These are phyloP conservation scores for Avena sativa DNA, from an alignment of 176 grass and related monocot species.

Conservation along the genomic window DNA sequence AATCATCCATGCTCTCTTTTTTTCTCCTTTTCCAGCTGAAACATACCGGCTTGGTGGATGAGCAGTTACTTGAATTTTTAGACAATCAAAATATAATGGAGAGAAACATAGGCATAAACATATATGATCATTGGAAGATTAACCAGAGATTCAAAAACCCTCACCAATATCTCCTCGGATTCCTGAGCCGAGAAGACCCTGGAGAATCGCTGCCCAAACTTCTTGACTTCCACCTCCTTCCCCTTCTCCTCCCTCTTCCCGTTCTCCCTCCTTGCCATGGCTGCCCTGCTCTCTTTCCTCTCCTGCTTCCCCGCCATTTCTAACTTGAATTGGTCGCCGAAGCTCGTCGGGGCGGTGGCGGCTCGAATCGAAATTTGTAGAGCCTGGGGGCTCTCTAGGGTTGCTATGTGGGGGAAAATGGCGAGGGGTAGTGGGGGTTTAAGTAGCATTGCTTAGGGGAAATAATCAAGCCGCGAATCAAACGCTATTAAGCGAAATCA, in stretches of 20 bases:
- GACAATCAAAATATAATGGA: not conserved
- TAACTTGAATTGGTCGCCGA: not conserved
- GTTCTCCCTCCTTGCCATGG: not conserved
- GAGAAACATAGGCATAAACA: not conserved
- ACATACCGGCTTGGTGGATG: not conserved
- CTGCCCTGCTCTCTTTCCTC: not conserved
- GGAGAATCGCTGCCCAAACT: not conserved
- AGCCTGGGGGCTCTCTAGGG: too few relatives aligned
- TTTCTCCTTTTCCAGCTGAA: not conserved
- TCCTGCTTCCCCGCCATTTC: not conserved
- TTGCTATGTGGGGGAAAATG: too few relatives aligned
- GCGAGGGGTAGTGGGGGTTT: too few relatives aligned
- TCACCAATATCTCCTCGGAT: conserved; percentile 44
- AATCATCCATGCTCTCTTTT: not conserved
- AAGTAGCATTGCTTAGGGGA: too few relatives aligned
- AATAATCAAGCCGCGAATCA: too few relatives aligned
- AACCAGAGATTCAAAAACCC: not conserved
- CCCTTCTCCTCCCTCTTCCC: not conserved
- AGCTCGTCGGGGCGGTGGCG: too few relatives aligned
- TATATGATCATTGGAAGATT: not conserved
- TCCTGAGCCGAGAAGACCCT: conserved; percentile 15
- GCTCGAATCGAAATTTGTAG: too few relatives aligned
- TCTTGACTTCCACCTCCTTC: not conserved
- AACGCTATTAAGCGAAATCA: too few relatives aligned
- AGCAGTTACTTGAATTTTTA: not conserved